A percentile compares a stretch with the other conserved stretches of the same genome.
These are phyloP conservation scores for Dendrostoma leiphaemia DNA, from an alignment of 2,329 filamentous ascomycete genomes.

Conservation along the genomic window DNA sequence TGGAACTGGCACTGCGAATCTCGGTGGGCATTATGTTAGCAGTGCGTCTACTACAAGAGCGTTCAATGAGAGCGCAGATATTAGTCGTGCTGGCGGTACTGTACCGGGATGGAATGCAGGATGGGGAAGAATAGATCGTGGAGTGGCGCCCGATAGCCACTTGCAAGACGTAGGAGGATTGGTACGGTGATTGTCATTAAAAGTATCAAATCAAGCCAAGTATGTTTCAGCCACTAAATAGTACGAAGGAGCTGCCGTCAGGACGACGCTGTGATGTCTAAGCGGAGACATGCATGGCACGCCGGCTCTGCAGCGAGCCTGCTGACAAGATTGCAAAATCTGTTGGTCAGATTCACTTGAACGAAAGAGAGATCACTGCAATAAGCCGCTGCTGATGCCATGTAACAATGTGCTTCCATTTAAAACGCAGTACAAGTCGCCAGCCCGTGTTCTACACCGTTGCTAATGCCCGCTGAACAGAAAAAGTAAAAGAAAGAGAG, in stretches of 20 bases:
- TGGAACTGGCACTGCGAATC: conserved; percentile 4
- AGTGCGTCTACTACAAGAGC: conserved; percentile 15
- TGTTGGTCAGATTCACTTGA: too few species aligned
- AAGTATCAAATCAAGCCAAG: too few species aligned
- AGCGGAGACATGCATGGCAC: too few species aligned
- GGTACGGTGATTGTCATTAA: conserved; percentile 23
- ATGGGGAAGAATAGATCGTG: conserved; percentile 37
- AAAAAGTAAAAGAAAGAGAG: conserved; percentile 1
- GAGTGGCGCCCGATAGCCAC: conserved; percentile 30
- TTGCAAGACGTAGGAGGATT: conserved; percentile 37
- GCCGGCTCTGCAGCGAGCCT: too few species aligned
- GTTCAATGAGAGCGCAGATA: conserved; percentile 21
- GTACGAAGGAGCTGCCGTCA: too few species aligned
- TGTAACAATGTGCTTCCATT: not conserved
- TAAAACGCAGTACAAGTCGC: not conserved
- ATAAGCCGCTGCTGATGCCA: too few species aligned
- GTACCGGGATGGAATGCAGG: conserved; percentile 38
- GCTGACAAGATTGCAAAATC: too few species aligned
- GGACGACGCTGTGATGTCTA: too few species aligned
- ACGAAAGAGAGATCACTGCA: too few species aligned
- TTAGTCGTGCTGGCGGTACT: conserved; percentile 21
- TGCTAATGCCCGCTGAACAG: conserved; percentile 15
- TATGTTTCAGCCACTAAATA: too few species aligned
- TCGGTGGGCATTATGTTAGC: conserved; percentile 2
- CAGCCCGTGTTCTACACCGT: conserved; percentile 8